phyloP scores from a whole-genome alignment of 768 basidiomycete genomes.

The Coprinopsis cinerea region DNA sequence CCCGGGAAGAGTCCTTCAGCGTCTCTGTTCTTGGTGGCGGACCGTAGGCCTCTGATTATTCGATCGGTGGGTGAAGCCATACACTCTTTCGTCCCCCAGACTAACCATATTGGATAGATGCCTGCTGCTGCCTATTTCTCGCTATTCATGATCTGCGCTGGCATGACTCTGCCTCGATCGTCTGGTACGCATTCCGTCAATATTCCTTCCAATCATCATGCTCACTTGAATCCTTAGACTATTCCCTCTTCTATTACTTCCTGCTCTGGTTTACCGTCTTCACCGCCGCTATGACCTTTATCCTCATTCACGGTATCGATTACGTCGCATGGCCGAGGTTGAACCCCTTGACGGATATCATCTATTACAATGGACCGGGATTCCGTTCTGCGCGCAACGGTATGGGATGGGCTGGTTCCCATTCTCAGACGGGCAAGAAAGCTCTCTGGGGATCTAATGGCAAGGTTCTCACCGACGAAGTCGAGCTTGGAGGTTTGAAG shows the following conservation, averaged over 20 bases:
- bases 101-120: conserved; percentile 43
- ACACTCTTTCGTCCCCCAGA: not conserved
- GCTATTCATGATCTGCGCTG: conserved; percentile 82
- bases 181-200: conserved; percentile 53
- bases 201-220: conserved; percentile 3
- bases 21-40: conserved; percentile 65
- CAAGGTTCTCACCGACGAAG: conserved; percentile 50
- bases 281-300: conserved; percentile 58
- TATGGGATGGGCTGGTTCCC: conserved; percentile 52
- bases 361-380: conserved; percentile 87
- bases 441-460: conserved; percentile 31
- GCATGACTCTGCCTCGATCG: conserved; percentile 78
- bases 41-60: conserved; percentile 74
- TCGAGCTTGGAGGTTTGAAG: conserved; percentile 73
- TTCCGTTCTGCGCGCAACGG: conserved; percentile 74
- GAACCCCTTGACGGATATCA: conserved; percentile 74
- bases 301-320: conserved; percentile 81
- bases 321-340: conserved; percentile 95
- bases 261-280: conserved; percentile 72
- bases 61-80: conserved; percentile 52
- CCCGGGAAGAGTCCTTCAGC: conserved; percentile 72
- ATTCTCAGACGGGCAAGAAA: conserved; percentile 31
- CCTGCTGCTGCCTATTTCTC: conserved; percentile 80
- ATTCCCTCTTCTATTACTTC: conserved; percentile 82
- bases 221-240: conserved; percentile 44